Conservation (phyloP, 495 filamentous ascomycete species). For the Penicillium arizonense region DNA sequence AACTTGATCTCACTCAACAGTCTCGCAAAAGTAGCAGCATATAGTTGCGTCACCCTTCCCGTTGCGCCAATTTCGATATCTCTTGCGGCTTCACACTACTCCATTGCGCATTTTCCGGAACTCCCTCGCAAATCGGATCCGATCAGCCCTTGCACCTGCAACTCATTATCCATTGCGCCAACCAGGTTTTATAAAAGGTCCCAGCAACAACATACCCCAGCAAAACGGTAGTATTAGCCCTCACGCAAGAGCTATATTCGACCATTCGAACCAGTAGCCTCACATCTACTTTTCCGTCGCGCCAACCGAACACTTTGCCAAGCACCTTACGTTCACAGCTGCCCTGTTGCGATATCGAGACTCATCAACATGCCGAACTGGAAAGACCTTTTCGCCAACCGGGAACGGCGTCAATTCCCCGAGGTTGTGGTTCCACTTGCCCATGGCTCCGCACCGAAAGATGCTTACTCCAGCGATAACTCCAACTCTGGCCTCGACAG, state of each 20-base stretch:
- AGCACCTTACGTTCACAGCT: slow-evolving; percentile 5
- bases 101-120: slow-evolving; percentile 7
- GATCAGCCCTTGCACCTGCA: slow-evolving; percentile 11
- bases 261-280: neutral
- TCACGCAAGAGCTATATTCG: slow-evolving; percentile 2
- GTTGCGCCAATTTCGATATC: slow-evolving; percentile 8
- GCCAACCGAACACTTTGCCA: slow-evolving; percentile 3
- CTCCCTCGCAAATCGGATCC: neutral
- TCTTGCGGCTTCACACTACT: neutral
- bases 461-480: slow-evolving; percentile 11
- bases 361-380: slow-evolving; percentile 21
- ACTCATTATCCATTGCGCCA: slow-evolving; percentile 10
- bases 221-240: slow-evolving; percentile 1
- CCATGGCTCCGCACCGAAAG: slow-evolving; percentile 23
- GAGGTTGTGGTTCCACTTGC: slow-evolving; percentile 45
- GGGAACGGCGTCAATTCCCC: slow-evolving; percentile 42
- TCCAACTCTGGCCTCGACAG: slow-evolving; percentile 27
- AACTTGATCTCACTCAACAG: slow-evolving; percentile 11
- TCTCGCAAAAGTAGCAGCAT: slow-evolving; percentile 15
- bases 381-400: slow-evolving; percentile 42
- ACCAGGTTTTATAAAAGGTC: neutral
- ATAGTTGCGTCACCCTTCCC: slow-evolving; percentile 12
- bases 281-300: slow-evolving; percentile 1
- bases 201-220: slow-evolving; percentile 1
- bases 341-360: slow-evolving; percentile 7